Base-by-base conservation (phyloP, 2,329 filamentous ascomycete species). In the Teratosphaeria zuluensis region DNA sequence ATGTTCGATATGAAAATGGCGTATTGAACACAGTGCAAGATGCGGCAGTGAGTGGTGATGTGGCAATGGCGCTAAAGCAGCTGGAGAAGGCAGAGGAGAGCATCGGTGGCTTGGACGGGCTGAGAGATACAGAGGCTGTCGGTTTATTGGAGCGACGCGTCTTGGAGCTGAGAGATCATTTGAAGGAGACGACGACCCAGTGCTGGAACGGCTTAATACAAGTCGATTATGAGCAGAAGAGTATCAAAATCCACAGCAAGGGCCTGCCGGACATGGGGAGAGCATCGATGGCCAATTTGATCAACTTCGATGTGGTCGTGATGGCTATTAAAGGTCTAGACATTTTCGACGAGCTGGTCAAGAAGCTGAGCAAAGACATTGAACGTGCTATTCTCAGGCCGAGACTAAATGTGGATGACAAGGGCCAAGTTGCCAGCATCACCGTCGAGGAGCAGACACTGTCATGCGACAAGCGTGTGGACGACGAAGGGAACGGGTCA, bases 131-230 rank as follows among this genome's bases (percentile, higher is more conserved):
- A 33, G 80, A 85, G 33, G 81, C 83, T 2, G 80, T 85, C 69
- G 82, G 80, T 58, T 75, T 95, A 28, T 74, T 96, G 80, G 85
- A 61, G 73, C 83, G 52, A 7, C 82, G 86, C 62, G 81, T 83
- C 1, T 83, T 84, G 30, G 83, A 86, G 66, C 76, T 95, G 58
- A 86, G 85, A 62, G 79, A 81, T 1, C 79, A 82, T 21, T 81
- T 94, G 24, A 81, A 85, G 59, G 82, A 87, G 48, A 82, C 83
- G 8, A 80, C 94, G 46, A 81, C 83, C 51, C 78, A 79, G 57
- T 80, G 85, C n/a, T 96, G 91, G 90, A 81, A 82, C 59, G 76
- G 80, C 0, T 76, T 92, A 51, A 76, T 95, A 12, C 73, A 78
- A 1, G 73, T 91, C 19, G 83, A 92, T 66, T 72, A 77, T 0